Percentiles rank a stretch among this genome's conserved stretches.
Evolutionary conservation across 176 grass and related monocot genomes (phyloP).

Genomic region (Thinopyrum elongatum): DNA sequence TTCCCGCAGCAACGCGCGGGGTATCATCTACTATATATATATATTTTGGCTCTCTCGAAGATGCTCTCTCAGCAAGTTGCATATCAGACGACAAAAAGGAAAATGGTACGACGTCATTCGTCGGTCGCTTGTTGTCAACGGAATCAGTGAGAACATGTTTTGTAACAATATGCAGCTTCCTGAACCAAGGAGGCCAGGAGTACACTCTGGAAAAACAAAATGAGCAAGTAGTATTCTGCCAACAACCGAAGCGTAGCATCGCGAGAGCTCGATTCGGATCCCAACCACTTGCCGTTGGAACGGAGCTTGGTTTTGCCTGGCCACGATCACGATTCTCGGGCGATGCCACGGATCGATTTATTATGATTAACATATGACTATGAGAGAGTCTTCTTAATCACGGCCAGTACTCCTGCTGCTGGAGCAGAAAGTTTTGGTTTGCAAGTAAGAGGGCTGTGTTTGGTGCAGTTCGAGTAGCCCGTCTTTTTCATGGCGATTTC

Average conservation of each 20-base stretch:
- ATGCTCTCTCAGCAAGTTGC: too few species aligned
- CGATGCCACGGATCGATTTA: background rate
- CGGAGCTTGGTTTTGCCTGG: background rate
- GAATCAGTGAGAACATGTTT: too few species aligned
- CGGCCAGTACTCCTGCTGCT: background rate
- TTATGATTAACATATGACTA: background rate
- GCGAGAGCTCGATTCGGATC: background rate
- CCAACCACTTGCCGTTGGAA: conserved; percentile 9
- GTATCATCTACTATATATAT: too few species aligned
- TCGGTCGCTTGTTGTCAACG: too few species aligned
- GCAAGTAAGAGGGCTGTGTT: conserved; percentile 17
- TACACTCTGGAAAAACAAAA: background rate
- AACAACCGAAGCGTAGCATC: background rate
- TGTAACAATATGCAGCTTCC: too few species aligned
- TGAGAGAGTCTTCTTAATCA: background rate
- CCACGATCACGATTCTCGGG: background rate
- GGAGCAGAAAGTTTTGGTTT: background rate
- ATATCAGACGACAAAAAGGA: too few species aligned
- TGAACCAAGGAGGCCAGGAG: background rate
- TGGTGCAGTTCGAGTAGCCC: conserved; percentile 11
- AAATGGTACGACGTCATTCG: too few species aligned
- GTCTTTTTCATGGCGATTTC: conserved; percentile 32
- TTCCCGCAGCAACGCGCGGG: too few species aligned
- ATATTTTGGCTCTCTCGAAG: too few species aligned
- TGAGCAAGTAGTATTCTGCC: background rate